Conservation (phyloP, 176 grass and related monocot genomes). For the Dactylis glomerata region DNA sequence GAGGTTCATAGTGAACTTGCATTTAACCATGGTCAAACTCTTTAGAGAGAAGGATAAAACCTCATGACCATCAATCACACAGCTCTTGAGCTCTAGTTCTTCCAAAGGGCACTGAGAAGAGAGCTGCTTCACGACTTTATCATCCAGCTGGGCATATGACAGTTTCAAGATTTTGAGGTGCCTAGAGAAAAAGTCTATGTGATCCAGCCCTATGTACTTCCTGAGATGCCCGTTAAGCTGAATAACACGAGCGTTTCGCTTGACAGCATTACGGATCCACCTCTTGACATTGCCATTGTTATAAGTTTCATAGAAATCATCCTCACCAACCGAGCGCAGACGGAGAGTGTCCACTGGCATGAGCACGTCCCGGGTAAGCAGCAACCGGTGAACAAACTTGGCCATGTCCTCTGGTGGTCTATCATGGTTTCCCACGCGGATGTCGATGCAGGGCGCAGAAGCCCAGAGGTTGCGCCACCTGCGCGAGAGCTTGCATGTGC, state of each 20-base stretch:
- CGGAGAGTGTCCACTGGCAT: not conserved
- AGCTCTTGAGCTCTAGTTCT: conserved; percentile 1
- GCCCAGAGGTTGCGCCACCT: not conserved
- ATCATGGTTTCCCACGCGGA: not conserved
- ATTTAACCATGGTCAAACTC: conserved; percentile 16
- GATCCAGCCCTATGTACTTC: not conserved
- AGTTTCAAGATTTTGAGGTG: conserved; percentile 10
- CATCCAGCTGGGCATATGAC: not conserved
- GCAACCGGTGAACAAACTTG: not conserved
- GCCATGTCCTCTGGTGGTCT: not conserved
- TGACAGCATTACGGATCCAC: not conserved
- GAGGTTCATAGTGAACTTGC: conserved; percentile 14
- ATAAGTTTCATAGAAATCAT: not conserved
- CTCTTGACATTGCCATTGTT: not conserved
- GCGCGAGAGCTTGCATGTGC: not conserved
- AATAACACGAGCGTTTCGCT: not conserved
- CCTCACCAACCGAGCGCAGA: not conserved
- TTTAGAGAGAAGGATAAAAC: not conserved
- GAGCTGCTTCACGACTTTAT: not conserved
- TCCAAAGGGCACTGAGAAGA: conserved; percentile 12
- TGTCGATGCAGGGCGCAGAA: not conserved
- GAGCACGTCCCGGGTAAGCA: not conserved
- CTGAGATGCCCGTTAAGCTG: not conserved
- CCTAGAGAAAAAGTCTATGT: not conserved
- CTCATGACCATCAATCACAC: not conserved